Evolutionary conservation across 2,329 filamentous ascomycete genomes (phyloP).

Genomic region (Davidsoniella eucalypti): DNA sequence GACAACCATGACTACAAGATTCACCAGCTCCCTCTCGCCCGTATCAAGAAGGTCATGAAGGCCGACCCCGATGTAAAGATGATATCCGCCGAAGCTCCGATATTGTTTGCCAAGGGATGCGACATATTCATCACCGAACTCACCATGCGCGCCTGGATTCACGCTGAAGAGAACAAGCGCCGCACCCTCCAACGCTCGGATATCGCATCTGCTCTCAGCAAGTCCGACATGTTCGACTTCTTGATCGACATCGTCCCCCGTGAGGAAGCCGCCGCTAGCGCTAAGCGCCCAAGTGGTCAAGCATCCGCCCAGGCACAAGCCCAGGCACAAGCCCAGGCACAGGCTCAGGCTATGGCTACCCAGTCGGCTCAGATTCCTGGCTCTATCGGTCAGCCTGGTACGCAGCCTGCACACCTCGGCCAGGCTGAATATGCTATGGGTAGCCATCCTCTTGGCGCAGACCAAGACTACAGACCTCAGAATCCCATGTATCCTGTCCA

Average conservation of each 20-base stretch:
- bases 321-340: conserved; percentile 4
- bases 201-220: conserved; percentile 86
- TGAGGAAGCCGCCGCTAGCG: conserved; percentile 75
- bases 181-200: conserved; percentile 89
- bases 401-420: conserved; percentile 38
- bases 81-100: conserved; percentile 96
- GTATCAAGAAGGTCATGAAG: conserved; percentile 99
- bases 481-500: conserved; percentile 66
- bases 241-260: conserved; percentile 96
- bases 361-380: not conserved
- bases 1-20: conserved; percentile 98
- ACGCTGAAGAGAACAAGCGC: conserved; percentile 96
- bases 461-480: conserved; percentile 64
- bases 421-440: conserved; percentile 44
- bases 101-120: conserved; percentile 94
- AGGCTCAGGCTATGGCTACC: conserved; percentile 5
- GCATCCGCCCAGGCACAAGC: conserved; percentile 18
- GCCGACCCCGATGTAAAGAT: conserved; percentile 98
- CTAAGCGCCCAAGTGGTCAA: conserved; percentile 54
- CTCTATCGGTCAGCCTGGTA: conserved; percentile 25
- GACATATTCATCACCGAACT: conserved; percentile 98
- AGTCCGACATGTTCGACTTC: conserved; percentile 99
- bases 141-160: conserved; percentile 98
- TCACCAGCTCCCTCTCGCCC: conserved; percentile 87
- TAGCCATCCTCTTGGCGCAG: conserved; percentile 46